Base-by-base conservation (phyloP, 768 basidiomycete species). In the Panaeolus cyanescens region DNA sequence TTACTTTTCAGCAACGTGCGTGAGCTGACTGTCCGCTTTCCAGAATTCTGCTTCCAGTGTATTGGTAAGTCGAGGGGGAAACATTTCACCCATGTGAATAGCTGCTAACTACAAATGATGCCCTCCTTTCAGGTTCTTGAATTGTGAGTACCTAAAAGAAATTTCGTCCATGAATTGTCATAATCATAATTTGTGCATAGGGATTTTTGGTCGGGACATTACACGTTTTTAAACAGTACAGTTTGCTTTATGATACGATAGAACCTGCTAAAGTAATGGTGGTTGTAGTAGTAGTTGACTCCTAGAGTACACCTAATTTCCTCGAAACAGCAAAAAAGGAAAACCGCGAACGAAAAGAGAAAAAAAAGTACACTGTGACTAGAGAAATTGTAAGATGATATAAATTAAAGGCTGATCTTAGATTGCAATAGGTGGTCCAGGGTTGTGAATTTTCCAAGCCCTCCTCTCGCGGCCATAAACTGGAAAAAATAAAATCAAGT, bases 131-230 rank as follows among this genome's bases (percentile, higher is more conserved):
- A 87, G 86, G 89, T 90, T 89, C 77, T 69, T 90, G 66, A 90
- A 88, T 70, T 90, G 89, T 85, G 64, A 65, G 84, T 67, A 33
- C 62, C 65, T 53, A 45, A 36, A 59, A 54, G 64, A 17, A 56
- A 25, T 71, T 63, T 58, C n/a, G 32, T 56, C 32, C 37, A 58
- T 28, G 34, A 32, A 58, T 30, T 17, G 10, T 19, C 34, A 32
- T 33, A 61, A 19, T 57, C 59, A 58, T 59, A 39, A 67, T 40
- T 15, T 33, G 55, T 60, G 15, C 54, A 42, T 66, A 88, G 87
- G 87, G 89, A 88, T 90, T 53, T 89, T 90, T 71, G 89, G 89
- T 6, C 85, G 90, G 28, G 90, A 92, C 70, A 71, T 91, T 60
- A 88, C 85, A 20, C 83, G 88, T 13, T 90, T 91, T 69, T 91